A percentile compares a stretch with the other conserved stretches of the same genome.
These are phyloP conservation scores for Talaromyces ruber DNA, from an alignment of 495 filamentous ascomycete species.

Conservation along the genomic window DNA sequence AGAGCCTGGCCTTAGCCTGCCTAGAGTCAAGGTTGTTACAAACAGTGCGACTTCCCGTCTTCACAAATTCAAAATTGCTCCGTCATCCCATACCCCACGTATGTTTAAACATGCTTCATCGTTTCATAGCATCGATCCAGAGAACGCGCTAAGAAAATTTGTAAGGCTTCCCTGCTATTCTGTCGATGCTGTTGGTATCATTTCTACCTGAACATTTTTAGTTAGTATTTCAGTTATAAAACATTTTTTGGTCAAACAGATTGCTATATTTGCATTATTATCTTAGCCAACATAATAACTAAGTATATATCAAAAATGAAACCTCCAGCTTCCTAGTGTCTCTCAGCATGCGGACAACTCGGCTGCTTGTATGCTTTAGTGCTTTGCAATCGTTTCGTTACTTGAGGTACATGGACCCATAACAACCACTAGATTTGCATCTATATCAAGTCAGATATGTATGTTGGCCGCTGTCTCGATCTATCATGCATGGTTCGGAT, in stretches of 20 bases:
- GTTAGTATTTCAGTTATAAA: background rate
- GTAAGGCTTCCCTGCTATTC: background rate
- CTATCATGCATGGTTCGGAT: too few relatives aligned
- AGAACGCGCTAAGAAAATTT: background rate
- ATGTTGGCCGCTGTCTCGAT: too few relatives aligned
- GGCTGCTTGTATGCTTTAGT: background rate
- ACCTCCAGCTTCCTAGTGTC: background rate
- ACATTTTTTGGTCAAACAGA: background rate
- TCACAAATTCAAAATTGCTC: background rate
- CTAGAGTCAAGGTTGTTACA: background rate
- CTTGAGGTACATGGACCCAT: background rate
- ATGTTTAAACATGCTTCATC: background rate
- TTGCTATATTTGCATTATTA: background rate
- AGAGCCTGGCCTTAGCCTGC: background rate
- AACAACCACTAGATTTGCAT: too few relatives aligned
- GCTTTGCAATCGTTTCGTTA: background rate
- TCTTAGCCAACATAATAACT: background rate
- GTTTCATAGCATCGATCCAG: background rate
- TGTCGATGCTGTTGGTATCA: background rate
- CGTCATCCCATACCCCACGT: background rate
- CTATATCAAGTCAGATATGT: too few relatives aligned
- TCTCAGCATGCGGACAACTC: background rate
- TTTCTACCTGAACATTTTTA: background rate
- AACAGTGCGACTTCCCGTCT: background rate
- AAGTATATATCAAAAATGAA: background rate